These are phyloP conservation scores for Nakazawaea pomicola DNA, from an alignment of 805 yeast species.

Conservation along the genomic window DNA sequence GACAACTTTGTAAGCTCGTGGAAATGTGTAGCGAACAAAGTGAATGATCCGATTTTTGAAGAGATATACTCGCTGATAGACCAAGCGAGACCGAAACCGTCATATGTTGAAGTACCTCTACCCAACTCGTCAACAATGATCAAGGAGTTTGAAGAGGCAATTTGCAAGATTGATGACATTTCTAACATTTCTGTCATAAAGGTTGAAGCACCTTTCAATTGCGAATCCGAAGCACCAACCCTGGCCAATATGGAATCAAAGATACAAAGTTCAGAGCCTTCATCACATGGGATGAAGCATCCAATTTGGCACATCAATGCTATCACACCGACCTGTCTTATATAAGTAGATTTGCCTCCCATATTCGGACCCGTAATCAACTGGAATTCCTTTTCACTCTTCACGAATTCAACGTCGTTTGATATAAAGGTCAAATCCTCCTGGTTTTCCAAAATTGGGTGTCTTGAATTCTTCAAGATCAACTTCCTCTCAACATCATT, in stretches of 20 bases:
- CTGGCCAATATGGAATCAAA: slow-evolving; percentile 92
- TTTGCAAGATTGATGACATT: slow-evolving; percentile 78
- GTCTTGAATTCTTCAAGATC: slow-evolving; percentile 71
- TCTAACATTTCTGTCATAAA: slow-evolving; percentile 97
- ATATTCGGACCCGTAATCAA: slow-evolving; percentile 95
- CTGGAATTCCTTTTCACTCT: slow-evolving; percentile 58
- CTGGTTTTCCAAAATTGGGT: slow-evolving; percentile 91
- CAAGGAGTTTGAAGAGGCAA: slow-evolving; percentile 73
- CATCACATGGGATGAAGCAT: slow-evolving; percentile 74
- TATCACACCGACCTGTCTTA: slow-evolving; percentile 84
- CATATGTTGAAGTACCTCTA: slow-evolving; percentile 90
- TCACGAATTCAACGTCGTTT: slow-evolving; percentile 72
- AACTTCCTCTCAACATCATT: slow-evolving; percentile 41
- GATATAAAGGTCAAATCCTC: slow-evolving; percentile 89
- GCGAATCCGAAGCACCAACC: slow-evolving; percentile 99
- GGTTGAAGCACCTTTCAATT: slow-evolving; percentile 92
- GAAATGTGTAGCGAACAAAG: slow-evolving; percentile 95
- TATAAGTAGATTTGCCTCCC: slow-evolving; percentile 97
- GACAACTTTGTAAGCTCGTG: slow-evolving; percentile 88
- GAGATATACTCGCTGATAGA: slow-evolving; percentile 87
- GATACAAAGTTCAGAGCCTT: slow-evolving; percentile 70
- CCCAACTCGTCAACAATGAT: slow-evolving; percentile 94
- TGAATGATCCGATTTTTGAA: slow-evolving; percentile 63
- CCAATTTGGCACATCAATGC: slow-evolving; percentile 88
- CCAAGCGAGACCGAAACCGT: slow-evolving; percentile 98